Conservation (phyloP, 2,329 filamentous ascomycete species). For the Cladobotryum mycophilum region DNA sequence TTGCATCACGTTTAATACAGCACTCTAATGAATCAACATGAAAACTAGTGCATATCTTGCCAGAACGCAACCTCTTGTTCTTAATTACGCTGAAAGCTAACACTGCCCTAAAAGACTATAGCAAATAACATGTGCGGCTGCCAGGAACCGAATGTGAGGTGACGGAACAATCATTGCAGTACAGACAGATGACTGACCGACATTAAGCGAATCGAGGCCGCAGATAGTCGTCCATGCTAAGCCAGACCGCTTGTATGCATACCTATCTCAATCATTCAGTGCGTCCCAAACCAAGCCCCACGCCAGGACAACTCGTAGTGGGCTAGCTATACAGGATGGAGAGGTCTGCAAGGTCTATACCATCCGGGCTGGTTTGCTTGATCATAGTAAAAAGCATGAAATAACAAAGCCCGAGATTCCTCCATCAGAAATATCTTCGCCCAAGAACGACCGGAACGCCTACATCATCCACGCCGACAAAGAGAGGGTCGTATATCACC, state of each 20-base stretch:
- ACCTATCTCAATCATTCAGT: background rate
- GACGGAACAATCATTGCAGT: background rate
- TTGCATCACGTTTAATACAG: too few relatives aligned
- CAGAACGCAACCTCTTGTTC: background rate
- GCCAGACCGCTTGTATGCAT: background rate
- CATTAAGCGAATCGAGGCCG: background rate
- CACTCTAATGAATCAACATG: background rate
- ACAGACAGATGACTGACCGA: background rate
- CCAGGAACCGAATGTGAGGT: background rate
- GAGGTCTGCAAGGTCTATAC: background rate
- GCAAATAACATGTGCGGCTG: conserved; percentile 1
- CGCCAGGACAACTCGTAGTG: background rate
- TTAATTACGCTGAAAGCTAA: conserved; percentile 2
- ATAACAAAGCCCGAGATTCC: conserved; percentile 21
- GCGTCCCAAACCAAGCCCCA: background rate
- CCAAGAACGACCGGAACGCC: conserved; percentile 31
- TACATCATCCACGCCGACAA: conserved; percentile 23
- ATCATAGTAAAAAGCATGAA: conserved; percentile 11
- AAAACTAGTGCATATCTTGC: background rate
- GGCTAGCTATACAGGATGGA: background rate
- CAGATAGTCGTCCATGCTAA: background rate
- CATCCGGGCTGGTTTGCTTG: conserved; percentile 2
- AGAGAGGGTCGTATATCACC: conserved; percentile 4
- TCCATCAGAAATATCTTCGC: conserved; percentile 21
- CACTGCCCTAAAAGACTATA: background rate